Percentiles rank a stretch among this genome's conserved stretches.
Conservation (phyloP, 208 protist species). For the Trypanosoma avium region DNA sequence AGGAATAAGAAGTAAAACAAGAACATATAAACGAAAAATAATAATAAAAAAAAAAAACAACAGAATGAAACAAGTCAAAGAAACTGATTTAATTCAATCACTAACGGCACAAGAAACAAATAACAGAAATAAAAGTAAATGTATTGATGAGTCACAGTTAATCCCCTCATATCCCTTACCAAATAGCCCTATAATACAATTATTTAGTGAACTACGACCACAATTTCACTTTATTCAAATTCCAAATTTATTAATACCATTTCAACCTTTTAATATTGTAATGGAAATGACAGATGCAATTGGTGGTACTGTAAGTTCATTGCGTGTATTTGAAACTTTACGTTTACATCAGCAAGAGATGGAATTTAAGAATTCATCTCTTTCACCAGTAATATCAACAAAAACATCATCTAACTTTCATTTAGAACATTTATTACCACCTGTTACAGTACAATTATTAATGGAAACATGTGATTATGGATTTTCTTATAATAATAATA, state of each 20-base stretch:
- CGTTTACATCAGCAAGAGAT: not conserved
- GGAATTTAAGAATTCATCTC: too few species aligned
- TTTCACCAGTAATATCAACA: not conserved
- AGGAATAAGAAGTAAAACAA: too few species aligned
- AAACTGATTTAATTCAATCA: too few species aligned
- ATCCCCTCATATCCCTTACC: not conserved
- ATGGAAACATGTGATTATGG: not conserved
- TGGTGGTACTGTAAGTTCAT: not conserved
- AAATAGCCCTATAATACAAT: not conserved
- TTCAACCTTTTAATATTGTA: conserved; percentile 5
- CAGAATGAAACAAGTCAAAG: too few species aligned
- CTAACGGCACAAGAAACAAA: too few species aligned
- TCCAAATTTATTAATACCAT: not conserved
- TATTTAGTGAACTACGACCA: not conserved
- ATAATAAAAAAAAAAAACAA: too few species aligned
- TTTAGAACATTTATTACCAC: not conserved
- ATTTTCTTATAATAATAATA: not conserved
- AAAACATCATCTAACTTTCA: too few species aligned
- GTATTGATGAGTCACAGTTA: not conserved
- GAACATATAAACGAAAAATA: too few species aligned
- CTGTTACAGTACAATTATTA: not conserved
- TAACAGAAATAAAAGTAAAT: conserved; percentile 7
- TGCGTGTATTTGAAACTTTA: conserved; percentile 3
- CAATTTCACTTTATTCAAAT: conserved; percentile 3
- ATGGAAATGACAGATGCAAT: conserved; percentile 9